Evolutionary conservation across 805 yeast genomes (phyloP).

Genomic region (Wickerhamomyces mucosus): DNA sequence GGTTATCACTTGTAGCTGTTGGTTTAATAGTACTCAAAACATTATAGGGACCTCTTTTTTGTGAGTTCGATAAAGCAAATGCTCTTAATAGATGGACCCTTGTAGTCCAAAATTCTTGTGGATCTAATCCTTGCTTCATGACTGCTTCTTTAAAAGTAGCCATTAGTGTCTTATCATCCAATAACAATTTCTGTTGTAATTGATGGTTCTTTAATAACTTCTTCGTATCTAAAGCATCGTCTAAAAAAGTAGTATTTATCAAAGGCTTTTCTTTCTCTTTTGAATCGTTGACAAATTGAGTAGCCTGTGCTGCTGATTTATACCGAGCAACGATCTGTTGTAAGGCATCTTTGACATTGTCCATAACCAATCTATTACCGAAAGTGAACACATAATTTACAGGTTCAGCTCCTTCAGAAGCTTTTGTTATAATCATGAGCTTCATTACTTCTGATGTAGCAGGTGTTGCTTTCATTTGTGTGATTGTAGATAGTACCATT

Average conservation of each 20-base stretch:
- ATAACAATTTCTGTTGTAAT: constrained; percentile 68
- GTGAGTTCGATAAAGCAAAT: constrained; percentile 75
- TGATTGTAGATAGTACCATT: constrained; percentile 32
- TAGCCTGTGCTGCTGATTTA: constrained; percentile 26
- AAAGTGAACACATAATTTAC: constrained; percentile 43
- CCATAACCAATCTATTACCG: constrained; percentile 68
- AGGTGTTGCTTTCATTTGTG: constrained; percentile 59
- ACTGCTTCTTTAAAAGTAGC: constrained; percentile 83
- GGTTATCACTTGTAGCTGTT: constrained; percentile 85
- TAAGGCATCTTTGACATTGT: constrained; percentile 53
- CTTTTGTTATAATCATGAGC: constrained; percentile 44
- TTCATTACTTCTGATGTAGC: constrained; percentile 58
- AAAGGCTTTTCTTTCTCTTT: constrained; percentile 20
- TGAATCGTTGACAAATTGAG: constrained; percentile 11
- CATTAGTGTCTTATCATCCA: constrained; percentile 60
- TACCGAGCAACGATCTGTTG: constrained; percentile 63
- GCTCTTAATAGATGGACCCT: constrained; percentile 74
- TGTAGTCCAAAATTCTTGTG: constrained; percentile 81
- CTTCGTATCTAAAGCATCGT: constrained; percentile 42
- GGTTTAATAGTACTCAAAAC: constrained; percentile 91
- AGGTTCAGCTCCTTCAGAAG: constrained; percentile 23
- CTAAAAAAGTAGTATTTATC: constrained; percentile 28
- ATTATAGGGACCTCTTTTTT: constrained; percentile 87
- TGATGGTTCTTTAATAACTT: constrained; percentile 60
- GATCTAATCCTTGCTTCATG: constrained; percentile 63